These are phyloP conservation scores for Paecilomyces variotii DNA, from an alignment of 2,329 filamentous ascomycete species.

Conservation along the genomic window DNA sequence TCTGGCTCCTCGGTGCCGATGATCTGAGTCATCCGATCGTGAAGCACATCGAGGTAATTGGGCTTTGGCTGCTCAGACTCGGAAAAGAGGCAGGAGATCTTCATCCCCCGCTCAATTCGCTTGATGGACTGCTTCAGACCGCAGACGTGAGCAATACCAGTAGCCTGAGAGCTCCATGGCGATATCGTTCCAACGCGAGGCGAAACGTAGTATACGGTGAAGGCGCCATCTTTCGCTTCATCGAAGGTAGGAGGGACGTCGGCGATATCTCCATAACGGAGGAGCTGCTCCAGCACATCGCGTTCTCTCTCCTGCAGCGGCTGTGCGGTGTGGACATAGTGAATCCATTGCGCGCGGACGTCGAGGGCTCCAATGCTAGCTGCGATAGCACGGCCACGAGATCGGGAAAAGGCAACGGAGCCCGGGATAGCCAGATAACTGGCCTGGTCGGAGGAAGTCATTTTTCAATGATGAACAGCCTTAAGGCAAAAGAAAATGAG, in stretches of 20 bases:
- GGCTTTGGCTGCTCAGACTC: constrained; percentile 50
- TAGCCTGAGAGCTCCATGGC: constrained; percentile 96
- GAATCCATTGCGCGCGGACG: constrained; percentile 44
- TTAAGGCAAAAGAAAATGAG: not conserved
- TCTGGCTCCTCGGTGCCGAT: constrained; percentile 61
- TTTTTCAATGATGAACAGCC: constrained; percentile 12
- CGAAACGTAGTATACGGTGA: constrained; percentile 60
- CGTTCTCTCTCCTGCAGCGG: constrained; percentile 41
- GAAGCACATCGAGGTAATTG: constrained; percentile 58
- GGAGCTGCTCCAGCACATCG: constrained; percentile 49
- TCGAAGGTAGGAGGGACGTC: constrained; percentile 36
- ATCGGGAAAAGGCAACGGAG: constrained; percentile 38
- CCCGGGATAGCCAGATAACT: constrained; percentile 31
- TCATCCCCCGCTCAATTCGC: constrained; percentile 80
- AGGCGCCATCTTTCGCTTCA: constrained; percentile 42
- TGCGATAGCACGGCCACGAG: constrained; percentile 36
- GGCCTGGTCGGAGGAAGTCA: constrained; percentile 24
- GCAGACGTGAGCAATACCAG: constrained; percentile 87
- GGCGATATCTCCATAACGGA: constrained; percentile 53
- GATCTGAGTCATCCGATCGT: constrained; percentile 94
- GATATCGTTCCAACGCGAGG: constrained; percentile 78
- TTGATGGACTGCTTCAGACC: constrained; percentile 63
- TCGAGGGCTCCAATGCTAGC: constrained; percentile 34
- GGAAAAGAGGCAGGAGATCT: constrained; percentile 56
- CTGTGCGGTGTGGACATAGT: constrained; percentile 57